A percentile compares a stretch with the other conserved stretches of the same genome.
Evolutionary conservation across 257 asterid species (phyloP).

Genomic region (Nicotiana knightiana): DNA sequence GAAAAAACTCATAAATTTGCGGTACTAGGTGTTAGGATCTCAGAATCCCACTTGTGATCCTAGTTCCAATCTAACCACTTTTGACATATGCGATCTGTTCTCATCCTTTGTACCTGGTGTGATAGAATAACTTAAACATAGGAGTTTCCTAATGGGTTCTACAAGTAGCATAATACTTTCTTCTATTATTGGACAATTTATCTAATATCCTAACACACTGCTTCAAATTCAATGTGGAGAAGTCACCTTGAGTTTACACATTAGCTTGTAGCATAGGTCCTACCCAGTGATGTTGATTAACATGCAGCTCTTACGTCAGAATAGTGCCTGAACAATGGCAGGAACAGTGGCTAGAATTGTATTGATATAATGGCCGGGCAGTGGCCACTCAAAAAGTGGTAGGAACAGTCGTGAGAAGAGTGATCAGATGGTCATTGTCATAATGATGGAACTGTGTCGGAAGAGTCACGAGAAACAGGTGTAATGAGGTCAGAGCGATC

Average conservation of each 20-base stretch:
- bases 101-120: background rate
- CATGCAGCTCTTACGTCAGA: background rate
- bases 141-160: background rate
- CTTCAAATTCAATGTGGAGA: background rate
- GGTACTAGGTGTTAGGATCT: background rate
- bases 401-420: background rate
- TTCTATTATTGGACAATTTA: background rate
- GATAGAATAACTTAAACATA: background rate
- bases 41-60: background rate
- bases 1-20: background rate
- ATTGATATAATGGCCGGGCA: background rate
- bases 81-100: background rate
- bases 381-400: slow-evolving; percentile 4
- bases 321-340: background rate
- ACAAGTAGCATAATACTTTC: background rate
- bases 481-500: background rate
- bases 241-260: background rate
- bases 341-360: background rate
- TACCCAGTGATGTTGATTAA: background rate
- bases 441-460: background rate
- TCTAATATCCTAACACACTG: background rate
- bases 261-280: background rate
- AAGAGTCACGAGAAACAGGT: background rate
- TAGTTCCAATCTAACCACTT: slow-evolving; percentile 4
- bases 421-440: background rate